Evolutionary conservation across 768 basidiomycete genomes (phyloP), one percentile per base, ranked within the genome.

Genomic region (Phanerodontia chrysosporium): DNA sequence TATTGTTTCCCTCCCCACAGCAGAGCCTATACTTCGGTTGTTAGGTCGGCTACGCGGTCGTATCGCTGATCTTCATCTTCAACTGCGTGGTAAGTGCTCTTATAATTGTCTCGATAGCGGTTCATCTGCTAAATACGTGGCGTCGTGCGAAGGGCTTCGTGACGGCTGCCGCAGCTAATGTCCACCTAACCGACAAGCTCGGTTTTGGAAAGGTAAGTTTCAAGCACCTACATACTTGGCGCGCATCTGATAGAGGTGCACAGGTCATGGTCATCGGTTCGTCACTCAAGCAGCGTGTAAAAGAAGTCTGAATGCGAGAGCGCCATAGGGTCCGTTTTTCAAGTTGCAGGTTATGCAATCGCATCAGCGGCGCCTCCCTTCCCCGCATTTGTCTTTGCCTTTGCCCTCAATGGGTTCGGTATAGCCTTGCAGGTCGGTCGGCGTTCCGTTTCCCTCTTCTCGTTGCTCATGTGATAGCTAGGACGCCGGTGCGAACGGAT

Each of bases 401-500:
- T 75, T 58, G 68, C 66, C 7, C 52, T 85, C 35, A 77, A 75
- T 13, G 85, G 85, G 6, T 72, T 83, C 28, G 84, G 84, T 2
- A 58, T 78, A 42, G 72, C 83, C 1, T 61, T 82, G 8, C 79
- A 75, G 69, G 80, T 79, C 22, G 24, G 22, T 28, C 1, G 49
- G 6, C 30, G 7, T 30, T 14, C 18, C 28, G 18, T 29, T 30
- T 25, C 16, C 24, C 12, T 27, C 16, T 39, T 29, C 22, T 30
- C 30, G 18, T n/a, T 18, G 27, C 9, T 10, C 6, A 48, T 24
- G 24, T 22, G 30, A 30, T 30, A 13, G 5, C 18, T 53, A 89
- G 84, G 84, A 89, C 60, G 87, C 89, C 0, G 87, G 88, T 71
- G 80, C 87, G 1, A 87, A 87, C 65, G 86, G 83, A 8, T 90